Evolutionary conservation across 306 rosid species (phyloP).

Genomic region (Castanospermum australe): DNA sequence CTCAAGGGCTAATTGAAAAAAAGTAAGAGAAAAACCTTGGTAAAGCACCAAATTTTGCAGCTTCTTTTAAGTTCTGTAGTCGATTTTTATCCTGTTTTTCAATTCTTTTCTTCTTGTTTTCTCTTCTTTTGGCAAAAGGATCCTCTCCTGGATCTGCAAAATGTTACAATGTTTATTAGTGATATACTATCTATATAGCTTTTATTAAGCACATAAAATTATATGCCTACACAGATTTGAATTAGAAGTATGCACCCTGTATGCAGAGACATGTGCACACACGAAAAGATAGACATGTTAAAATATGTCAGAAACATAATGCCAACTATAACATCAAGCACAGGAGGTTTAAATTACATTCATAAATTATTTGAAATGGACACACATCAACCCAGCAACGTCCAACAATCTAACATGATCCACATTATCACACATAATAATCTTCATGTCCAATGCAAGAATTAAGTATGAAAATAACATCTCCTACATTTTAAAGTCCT

Average conservation of each 20-base stretch:
- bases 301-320: not conserved
- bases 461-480: not conserved
- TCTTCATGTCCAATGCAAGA: not conserved
- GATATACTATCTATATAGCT: not conserved
- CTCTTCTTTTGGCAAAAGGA: conserved; percentile 83
- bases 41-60: conserved; percentile 81
- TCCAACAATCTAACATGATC: not conserved
- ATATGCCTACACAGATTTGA: not conserved
- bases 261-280: not conserved
- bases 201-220: not conserved
- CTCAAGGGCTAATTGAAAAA: not conserved
- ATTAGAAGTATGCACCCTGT: not conserved
- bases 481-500: not conserved
- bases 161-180: conserved; percentile 8
- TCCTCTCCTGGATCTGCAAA: conserved; percentile 75
- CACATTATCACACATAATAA: not conserved
- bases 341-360: not conserved
- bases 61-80: conserved; percentile 75
- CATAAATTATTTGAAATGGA: not conserved
- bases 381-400: not conserved
- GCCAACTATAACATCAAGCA: not conserved
- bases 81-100: conserved; percentile 80
- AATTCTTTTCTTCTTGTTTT: conserved; percentile 66
- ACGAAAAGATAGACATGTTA: not conserved
- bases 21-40: conserved; percentile 63